Conservation (phyloP, 1,284 basidiomycete genomes). For the Cutaneotrichosporon sp. region DNA sequence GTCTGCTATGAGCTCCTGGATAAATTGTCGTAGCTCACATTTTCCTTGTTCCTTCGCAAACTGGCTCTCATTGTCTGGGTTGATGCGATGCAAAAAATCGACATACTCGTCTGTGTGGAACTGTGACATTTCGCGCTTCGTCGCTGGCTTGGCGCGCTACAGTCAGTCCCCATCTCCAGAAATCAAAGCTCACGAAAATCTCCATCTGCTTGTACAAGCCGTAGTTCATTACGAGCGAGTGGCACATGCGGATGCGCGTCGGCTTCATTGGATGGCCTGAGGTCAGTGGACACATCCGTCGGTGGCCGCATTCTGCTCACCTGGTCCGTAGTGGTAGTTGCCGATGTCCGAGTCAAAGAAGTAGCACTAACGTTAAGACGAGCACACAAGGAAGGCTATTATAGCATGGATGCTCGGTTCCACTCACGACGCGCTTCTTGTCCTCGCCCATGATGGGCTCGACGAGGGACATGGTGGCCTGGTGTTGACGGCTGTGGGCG, state of each 20-base stretch:
- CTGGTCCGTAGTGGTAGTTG: slow-evolving; percentile 97
- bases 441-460: slow-evolving; percentile 68
- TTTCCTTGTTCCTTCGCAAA: slow-evolving; percentile 95
- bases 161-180: not conserved
- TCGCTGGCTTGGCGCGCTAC: slow-evolving; percentile 96
- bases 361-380: slow-evolving; percentile 68
- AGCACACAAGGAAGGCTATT: not conserved
- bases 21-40: slow-evolving; percentile 54
- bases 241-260: slow-evolving; percentile 97
- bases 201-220: slow-evolving; percentile 96
- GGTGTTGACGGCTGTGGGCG: too few relatives aligned
- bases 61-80: slow-evolving; percentile 76
- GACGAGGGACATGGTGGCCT: slow-evolving; percentile 53
- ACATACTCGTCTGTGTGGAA: slow-evolving; percentile 94
- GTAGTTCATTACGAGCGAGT: slow-evolving; percentile 99
- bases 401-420: not conserved
- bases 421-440: slow-evolving; percentile 78
- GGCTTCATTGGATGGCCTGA: slow-evolving; percentile 72
- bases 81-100: slow-evolving; percentile 78
- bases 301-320: slow-evolving; percentile 53
- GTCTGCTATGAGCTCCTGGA: slow-evolving; percentile 50
- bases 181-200: slow-evolving; percentile 68
- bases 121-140: slow-evolving; percentile 95
- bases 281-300: slow-evolving; percentile 10
- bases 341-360: slow-evolving; percentile 99